These are phyloP conservation scores for Talaromyces verruculosus DNA, from an alignment of 2,329 filamentous ascomycete genomes.

Conservation along the genomic window DNA sequence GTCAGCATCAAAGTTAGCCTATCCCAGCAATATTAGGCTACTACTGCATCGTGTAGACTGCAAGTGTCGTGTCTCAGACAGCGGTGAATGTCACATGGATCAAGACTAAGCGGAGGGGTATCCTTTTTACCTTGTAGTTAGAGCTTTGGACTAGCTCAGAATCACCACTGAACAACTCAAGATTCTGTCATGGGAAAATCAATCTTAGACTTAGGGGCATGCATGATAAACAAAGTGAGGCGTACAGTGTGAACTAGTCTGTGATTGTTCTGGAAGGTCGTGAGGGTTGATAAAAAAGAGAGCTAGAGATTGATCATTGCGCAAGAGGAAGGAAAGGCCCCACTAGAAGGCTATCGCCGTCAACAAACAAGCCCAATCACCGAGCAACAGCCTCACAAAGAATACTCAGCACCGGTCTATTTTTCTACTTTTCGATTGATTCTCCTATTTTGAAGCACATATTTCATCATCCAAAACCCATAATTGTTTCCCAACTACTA, in stretches of 20 bases:
- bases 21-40: slow-evolving; percentile 5
- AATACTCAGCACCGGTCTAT: background rate
- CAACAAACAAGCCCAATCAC: slow-evolving; percentile 20
- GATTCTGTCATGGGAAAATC: background rate
- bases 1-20: background rate
- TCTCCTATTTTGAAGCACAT: too few species aligned
- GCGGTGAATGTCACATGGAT: slow-evolving; percentile 18
- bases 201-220: background rate
- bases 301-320: background rate
- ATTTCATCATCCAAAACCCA: background rate
- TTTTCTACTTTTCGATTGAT: background rate
- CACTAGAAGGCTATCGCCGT: background rate
- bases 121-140: background rate
- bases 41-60: background rate
- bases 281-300: background rate
- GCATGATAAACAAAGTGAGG: slow-evolving; percentile 12
- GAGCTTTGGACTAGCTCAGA: background rate
- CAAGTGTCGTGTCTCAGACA: slow-evolving; percentile 7
- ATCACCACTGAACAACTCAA: background rate
- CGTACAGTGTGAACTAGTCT: background rate
- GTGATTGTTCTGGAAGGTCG: background rate
- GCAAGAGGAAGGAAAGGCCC: background rate
- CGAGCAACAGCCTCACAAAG: slow-evolving; percentile 14
- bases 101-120: background rate
- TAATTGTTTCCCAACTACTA: background rate